Conservation (phyloP, 2,329 filamentous ascomycete genomes). For the Talaromyces rugulosus region DNA sequence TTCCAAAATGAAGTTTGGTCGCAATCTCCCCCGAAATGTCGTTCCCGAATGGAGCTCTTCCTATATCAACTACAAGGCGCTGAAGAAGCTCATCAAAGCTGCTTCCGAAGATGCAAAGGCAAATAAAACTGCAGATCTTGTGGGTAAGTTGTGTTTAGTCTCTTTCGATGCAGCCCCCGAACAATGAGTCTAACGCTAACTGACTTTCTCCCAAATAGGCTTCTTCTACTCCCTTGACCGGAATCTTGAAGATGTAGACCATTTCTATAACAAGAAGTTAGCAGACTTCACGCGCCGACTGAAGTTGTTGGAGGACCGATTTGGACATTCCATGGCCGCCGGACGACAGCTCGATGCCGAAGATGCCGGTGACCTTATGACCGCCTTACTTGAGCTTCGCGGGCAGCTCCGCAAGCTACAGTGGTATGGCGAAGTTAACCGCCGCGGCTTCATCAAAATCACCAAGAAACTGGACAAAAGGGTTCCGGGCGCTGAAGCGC, state of each 20-base stretch:
- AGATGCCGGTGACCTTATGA: slow-evolving; percentile 87
- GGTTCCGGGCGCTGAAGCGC: slow-evolving; percentile 68
- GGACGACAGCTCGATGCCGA: slow-evolving; percentile 75
- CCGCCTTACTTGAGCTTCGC: slow-evolving; percentile 81
- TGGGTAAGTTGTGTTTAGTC: slow-evolving; percentile 60
- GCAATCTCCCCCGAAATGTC: slow-evolving; percentile 46
- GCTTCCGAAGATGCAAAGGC: slow-evolving; percentile 63
- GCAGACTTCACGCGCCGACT: slow-evolving; percentile 77
- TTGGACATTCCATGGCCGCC: slow-evolving; percentile 68
- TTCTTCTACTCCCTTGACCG: slow-evolving; percentile 97
- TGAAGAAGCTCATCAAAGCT: slow-evolving; percentile 92
- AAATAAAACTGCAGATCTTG: slow-evolving; percentile 77
- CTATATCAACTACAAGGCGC: slow-evolving; percentile 50
- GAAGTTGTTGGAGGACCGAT: slow-evolving; percentile 81
- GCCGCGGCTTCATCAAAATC: slow-evolving; percentile 93
- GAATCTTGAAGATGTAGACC: slow-evolving; percentile 94
- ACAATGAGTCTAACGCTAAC: slow-evolving; percentile 1
- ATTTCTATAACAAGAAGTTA: slow-evolving; percentile 96
- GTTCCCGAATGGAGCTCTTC: slow-evolving; percentile 48
- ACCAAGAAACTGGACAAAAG: slow-evolving; percentile 99
- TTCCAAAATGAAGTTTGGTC: slow-evolving; percentile 47
- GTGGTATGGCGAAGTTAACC: slow-evolving; percentile 97
- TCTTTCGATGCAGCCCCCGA: background rate
- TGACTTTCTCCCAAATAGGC: slow-evolving; percentile 53
- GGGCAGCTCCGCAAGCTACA: slow-evolving; percentile 85